phyloP scores from a whole-genome alignment of 257 asterid genomes.

The Jacaranda copaia region DNA sequence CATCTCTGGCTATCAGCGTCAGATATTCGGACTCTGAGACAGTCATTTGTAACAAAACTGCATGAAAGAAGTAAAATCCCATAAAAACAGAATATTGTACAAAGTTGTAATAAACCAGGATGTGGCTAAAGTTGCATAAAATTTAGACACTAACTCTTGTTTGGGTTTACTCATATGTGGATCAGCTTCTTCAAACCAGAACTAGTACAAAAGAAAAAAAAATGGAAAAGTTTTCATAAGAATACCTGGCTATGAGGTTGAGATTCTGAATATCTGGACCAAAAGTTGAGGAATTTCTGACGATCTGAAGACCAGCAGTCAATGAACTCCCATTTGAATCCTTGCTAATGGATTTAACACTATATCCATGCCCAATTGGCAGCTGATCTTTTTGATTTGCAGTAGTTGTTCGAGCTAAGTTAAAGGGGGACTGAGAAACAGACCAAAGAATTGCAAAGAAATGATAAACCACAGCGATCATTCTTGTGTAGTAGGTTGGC shows the following conservation, averaged over 20 bases:
- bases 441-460: not conserved
- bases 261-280: slow-evolving; percentile 46
- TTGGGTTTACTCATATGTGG: too few relatives aligned
- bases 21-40: slow-evolving; percentile 48
- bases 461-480: not conserved
- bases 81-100: not conserved
- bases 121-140: too few relatives aligned
- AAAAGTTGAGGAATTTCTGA: slow-evolving; percentile 32
- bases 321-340: slow-evolving; percentile 28
- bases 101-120: too few relatives aligned
- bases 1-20: slow-evolving; percentile 48
- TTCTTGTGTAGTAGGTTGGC: not conserved
- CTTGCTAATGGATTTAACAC: slow-evolving; percentile 23
- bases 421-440: not conserved
- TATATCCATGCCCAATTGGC: slow-evolving; percentile 40
- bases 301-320: slow-evolving; percentile 37
- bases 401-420: not conserved
- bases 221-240: not conserved
- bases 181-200: too few relatives aligned
- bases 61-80: not conserved
- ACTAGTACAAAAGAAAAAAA: too few relatives aligned
- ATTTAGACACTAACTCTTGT: too few relatives aligned
- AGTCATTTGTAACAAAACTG: slow-evolving; percentile 46
- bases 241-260: slow-evolving; percentile 49
- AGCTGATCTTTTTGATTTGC: not conserved